These are phyloP conservation scores for Buddleja alternifolia DNA, from an alignment of 257 asterid species.

Conservation along the genomic window DNA sequence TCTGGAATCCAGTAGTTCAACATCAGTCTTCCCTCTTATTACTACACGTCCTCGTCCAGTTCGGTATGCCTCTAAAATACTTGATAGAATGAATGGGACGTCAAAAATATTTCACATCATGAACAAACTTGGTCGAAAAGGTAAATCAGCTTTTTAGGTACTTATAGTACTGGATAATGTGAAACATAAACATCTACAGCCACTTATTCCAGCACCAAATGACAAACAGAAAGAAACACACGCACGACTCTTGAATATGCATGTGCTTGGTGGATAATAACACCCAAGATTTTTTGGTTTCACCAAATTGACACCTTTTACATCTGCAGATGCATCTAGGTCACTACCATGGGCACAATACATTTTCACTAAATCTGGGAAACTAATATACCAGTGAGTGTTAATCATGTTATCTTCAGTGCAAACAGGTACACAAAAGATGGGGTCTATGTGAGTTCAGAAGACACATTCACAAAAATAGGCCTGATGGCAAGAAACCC, in stretches of 20 bases:
- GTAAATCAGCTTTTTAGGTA: background rate
- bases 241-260: background rate
- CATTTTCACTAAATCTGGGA: background rate
- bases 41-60: conserved; percentile 92
- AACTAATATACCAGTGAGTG: background rate
- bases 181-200: conserved; percentile 6
- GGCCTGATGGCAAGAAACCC: background rate
- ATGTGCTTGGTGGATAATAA: background rate
- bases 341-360: background rate
- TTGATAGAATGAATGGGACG: conserved; percentile 35
- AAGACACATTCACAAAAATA: background rate
- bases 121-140: background rate
- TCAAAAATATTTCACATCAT: conserved; percentile 10
- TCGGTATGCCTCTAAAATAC: conserved; percentile 93
- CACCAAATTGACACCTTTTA: background rate
- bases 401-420: background rate
- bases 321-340: background rate
- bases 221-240: background rate
- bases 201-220: background rate
- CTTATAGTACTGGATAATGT: background rate
- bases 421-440: background rate
- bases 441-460: background rate
- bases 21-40: conserved; percentile 94
- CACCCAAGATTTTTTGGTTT: background rate
- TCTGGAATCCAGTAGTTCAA: conserved; percentile 82